These are phyloP conservation scores for Saitozyma sp. DNA, from an alignment of 768 basidiomycete genomes.

Conservation along the genomic window DNA sequence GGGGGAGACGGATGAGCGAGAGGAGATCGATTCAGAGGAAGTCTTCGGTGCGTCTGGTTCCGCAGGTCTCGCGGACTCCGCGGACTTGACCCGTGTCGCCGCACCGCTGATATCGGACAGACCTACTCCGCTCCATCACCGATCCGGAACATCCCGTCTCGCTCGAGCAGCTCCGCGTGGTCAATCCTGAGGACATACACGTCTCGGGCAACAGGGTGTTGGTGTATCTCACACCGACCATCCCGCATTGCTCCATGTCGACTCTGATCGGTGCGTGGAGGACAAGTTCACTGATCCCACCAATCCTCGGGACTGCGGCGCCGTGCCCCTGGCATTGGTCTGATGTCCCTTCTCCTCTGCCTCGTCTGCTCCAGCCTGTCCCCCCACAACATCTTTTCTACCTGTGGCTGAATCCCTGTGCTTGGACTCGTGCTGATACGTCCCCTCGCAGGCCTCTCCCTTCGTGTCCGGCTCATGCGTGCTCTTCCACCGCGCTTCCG, in stretches of 20 bases:
- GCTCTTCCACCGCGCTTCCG: conserved; percentile 91
- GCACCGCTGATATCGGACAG: conserved; percentile 54
- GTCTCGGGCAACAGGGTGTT: conserved; percentile 64
- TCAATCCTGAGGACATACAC: conserved; percentile 80
- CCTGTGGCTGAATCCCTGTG: neutral
- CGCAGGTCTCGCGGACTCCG: neutral
- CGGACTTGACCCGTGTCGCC: neutral
- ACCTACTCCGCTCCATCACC: conserved; percentile 84
- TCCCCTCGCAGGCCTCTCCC: conserved; percentile 71
- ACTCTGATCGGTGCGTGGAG: conserved; percentile 77
- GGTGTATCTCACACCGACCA: conserved; percentile 95
- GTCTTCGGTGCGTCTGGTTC: conserved; percentile 68
- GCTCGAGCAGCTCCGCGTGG: conserved; percentile 91
- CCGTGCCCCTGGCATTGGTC: too few relatives aligned
- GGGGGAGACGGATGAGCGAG: conserved; percentile 56
- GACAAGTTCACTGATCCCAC: neutral
- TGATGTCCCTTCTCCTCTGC: too few relatives aligned
- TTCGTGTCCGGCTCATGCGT: conserved; percentile 84
- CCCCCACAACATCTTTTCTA: neutral
- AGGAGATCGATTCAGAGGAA: conserved; percentile 81
- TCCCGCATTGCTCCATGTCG: conserved; percentile 96
- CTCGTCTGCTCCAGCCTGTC: too few relatives aligned
- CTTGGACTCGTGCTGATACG: neutral
- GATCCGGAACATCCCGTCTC: conserved; percentile 93
- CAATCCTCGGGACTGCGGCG: neutral